Evolutionary conservation across 148 eudicot genomes (phyloP), one percentile per base, ranked within the genome.

Genomic region (Spergularia bocconei): DNA sequence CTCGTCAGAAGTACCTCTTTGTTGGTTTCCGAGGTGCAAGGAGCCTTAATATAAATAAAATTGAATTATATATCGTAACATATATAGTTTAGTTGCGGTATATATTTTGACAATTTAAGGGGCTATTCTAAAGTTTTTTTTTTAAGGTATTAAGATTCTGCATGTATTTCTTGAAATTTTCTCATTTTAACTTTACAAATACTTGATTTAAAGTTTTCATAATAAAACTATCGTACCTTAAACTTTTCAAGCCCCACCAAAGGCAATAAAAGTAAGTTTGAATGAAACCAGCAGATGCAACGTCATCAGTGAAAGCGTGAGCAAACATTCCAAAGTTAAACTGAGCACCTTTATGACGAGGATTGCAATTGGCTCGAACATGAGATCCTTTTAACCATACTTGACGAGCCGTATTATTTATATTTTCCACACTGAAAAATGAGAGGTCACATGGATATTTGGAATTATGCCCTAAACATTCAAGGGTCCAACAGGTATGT

Each of bases 191-290:
- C 7, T 44, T 44, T 44, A 44, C 10, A 44, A 0, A 44, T 6
- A 44, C 10, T 44, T 6, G 48, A 6, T 44, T 44, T 1, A 44
- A 44, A 4, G 5, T 44, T 44, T 44, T 0, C 0, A 21, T 16
- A 70, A 8, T 4, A 6, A 4, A 33, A 62, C 23, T 10, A 23
- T 36, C 39, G 21, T 83, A 92, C 98, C 96, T 81, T 63, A 95
- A 79, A 74, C 78, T 84, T 80, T 72, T 85, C 82, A 95, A 78
- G 20, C 99, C 99, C 87, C 93, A 95, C 97, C 99, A 95, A 48
- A 95, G 89, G 78, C 99, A 90, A 59, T 92, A 95, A 56, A 94
- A 92, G 73, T 83, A 90, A 23, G 87, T 83, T 11, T 86, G 82
- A 5, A 83, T 14, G 63, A 93, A 86, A 13, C 57, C 67, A 21